Percentiles rank a stretch among this genome's conserved stretches.
Conservation (phyloP, 352 stramenopile species). For the Pseudoperonospora humuli region DNA sequence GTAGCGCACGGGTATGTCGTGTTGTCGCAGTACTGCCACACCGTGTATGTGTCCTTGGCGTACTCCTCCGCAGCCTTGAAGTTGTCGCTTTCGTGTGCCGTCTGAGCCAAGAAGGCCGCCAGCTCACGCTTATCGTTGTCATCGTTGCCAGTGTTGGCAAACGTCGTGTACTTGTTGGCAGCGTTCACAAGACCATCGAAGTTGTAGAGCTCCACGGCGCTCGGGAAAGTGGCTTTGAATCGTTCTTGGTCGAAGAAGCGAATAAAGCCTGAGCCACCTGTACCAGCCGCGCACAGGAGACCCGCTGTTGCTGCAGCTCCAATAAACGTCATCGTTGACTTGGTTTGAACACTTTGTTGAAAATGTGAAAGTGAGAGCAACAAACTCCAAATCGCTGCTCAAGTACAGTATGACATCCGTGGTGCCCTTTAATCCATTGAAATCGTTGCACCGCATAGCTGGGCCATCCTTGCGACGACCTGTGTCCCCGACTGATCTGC, state of each 20-base stretch:
- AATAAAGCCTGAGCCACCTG: constrained; percentile 14
- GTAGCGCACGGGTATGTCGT: constrained; percentile 23
- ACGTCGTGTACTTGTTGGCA: constrained; percentile 30
- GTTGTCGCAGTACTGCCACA: constrained; percentile 41
- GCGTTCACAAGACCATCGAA: constrained; percentile 36
- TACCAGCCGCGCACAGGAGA: constrained; percentile 11
- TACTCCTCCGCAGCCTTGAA: constrained; percentile 40
- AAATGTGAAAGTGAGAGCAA: background rate
- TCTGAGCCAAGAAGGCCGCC: constrained; percentile 40
- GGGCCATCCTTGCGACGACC: no score
- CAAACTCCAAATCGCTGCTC: no score
- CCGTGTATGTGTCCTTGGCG: constrained; percentile 24
- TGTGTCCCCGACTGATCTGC: no score
- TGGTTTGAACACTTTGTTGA: background rate
- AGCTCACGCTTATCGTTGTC: constrained; percentile 33
- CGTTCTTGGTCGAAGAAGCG: constrained; percentile 31
- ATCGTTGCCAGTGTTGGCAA: constrained; percentile 39
- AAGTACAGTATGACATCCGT: no score
- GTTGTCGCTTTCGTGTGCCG: constrained; percentile 34
- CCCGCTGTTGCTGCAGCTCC: constrained; percentile 9
- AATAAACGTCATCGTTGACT: constrained; percentile 15
- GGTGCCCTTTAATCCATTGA: no score
- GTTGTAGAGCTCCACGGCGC: constrained; percentile 32
- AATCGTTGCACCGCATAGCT: no score
- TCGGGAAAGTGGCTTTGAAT: constrained; percentile 31